Conservation (phyloP, 2,329 filamentous ascomycete genomes). For the Diaporthe capsici region DNA sequence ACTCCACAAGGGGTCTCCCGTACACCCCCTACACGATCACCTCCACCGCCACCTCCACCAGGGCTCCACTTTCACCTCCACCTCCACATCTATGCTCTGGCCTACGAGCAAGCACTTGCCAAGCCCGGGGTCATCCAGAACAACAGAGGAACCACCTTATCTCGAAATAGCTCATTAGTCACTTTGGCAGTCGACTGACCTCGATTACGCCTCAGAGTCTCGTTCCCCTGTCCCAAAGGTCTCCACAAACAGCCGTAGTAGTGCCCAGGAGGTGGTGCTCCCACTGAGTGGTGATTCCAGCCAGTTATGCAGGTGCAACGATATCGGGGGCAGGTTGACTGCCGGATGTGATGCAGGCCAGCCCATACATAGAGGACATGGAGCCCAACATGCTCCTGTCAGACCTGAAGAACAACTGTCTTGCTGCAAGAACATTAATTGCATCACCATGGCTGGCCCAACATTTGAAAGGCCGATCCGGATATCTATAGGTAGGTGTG, state of each 20-base stretch:
- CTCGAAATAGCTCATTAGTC: not conserved
- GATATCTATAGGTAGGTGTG: conserved; percentile 8
- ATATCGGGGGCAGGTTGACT: not conserved
- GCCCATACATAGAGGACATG: not conserved
- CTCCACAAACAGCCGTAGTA: not conserved
- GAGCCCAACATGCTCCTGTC: not conserved
- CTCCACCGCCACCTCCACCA: conserved; percentile 14
- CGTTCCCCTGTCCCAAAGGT: not conserved
- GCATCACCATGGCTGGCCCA: not conserved
- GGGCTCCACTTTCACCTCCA: not conserved
- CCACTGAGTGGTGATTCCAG: not conserved
- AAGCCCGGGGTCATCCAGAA: not conserved
- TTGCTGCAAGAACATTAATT: not conserved
- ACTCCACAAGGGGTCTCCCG: not conserved
- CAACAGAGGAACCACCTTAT: not conserved
- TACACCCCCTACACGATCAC: not conserved
- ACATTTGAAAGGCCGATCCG: not conserved
- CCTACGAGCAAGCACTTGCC: not conserved
- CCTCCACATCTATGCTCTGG: conserved; percentile 7
- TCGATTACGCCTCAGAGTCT: not conserved
- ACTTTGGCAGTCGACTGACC: not conserved
- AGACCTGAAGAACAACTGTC: not conserved
- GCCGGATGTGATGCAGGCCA: too few species aligned
- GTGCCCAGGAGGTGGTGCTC: not conserved
- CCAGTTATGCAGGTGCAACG: not conserved